A percentile compares a stretch with the other conserved stretches of the same genome.
These are phyloP conservation scores for Triticum timopheevii DNA, from an alignment of 176 grass and related monocot species.

Conservation along the genomic window DNA sequence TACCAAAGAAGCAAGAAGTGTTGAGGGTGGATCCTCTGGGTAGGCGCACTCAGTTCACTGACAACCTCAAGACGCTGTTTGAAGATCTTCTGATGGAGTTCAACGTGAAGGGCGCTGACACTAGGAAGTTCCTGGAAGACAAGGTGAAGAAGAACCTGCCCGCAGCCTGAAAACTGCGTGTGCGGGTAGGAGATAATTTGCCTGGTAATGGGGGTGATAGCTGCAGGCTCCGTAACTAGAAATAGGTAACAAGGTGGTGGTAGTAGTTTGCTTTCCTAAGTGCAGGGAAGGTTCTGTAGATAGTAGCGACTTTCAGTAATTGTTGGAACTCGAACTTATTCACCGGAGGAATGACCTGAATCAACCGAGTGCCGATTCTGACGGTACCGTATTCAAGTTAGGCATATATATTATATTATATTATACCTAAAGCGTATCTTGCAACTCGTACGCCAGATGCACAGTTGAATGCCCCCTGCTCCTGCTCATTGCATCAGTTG, in stretches of 20 bases:
- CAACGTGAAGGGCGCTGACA: slow-evolving; percentile 82
- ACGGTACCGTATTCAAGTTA: not conserved
- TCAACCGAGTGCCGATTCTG: slow-evolving; percentile 8
- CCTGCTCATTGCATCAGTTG: not conserved
- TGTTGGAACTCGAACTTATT: slow-evolving; percentile 25
- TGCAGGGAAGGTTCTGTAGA: slow-evolving; percentile 36
- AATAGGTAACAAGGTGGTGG: not conserved
- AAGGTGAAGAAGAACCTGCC: slow-evolving; percentile 49
- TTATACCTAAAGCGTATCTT: not conserved
- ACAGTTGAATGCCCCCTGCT: not conserved
- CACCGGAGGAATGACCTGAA: not conserved
- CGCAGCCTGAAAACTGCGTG: slow-evolving; percentile 12
- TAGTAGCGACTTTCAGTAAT: slow-evolving; percentile 13
- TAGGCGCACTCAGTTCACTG: slow-evolving; percentile 11
- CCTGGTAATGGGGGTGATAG: not conserved
- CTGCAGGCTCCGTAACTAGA: slow-evolving; percentile 9
- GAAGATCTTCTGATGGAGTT: slow-evolving; percentile 95
- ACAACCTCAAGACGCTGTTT: slow-evolving; percentile 38
- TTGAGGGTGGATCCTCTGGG: not conserved
- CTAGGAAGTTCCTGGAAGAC: slow-evolving; percentile 53
- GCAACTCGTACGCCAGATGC: not conserved
- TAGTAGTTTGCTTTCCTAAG: slow-evolving; percentile 10
- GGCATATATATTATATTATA: too few relatives aligned
- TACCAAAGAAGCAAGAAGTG: not conserved
- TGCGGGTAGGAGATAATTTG: not conserved